Conservation (phyloP, 106 monocot genomes). For the Phalaenopsis aphrodite region DNA sequence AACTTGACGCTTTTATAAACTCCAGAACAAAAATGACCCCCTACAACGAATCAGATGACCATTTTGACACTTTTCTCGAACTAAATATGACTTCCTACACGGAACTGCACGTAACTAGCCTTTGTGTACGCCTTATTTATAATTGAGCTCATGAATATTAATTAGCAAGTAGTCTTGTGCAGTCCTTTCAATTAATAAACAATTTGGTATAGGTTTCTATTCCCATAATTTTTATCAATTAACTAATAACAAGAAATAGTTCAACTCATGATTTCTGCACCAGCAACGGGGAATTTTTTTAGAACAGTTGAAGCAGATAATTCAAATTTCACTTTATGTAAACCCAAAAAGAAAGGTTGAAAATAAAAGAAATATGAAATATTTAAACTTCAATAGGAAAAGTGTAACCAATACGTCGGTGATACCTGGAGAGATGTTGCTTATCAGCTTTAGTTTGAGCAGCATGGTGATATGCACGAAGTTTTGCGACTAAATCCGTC, state of each 20-base stretch:
- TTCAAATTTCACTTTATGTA: neutral
- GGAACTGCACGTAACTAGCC: neutral
- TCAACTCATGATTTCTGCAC: neutral
- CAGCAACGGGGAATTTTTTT: neutral
- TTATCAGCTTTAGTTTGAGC: constrained; percentile 95
- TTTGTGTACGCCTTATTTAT: neutral
- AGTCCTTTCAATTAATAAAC: too few relatives aligned
- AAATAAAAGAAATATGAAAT: neutral
- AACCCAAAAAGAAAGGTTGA: neutral
- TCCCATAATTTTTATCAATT: too few relatives aligned
- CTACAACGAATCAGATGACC: too few relatives aligned
- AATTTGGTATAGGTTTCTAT: too few relatives aligned
- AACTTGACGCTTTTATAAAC: too few relatives aligned
- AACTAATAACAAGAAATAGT: too few relatives aligned
- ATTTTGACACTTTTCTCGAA: too few relatives aligned
- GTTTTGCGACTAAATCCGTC: constrained; percentile 90
- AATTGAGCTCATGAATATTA: neutral
- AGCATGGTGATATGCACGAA: constrained; percentile 89
- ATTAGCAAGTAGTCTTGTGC: neutral
- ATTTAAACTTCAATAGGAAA: neutral
- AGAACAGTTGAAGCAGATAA: neutral
- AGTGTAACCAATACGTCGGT: neutral
- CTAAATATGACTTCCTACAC: too few relatives aligned
- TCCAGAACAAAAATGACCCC: too few relatives aligned
- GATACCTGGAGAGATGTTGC: constrained; percentile 83